Evolutionary conservation across 371 early-diverging fungal species (phyloP), one percentile per base, ranked within the genome.

Genomic region (Cokeromyces recurvatus): DNA sequence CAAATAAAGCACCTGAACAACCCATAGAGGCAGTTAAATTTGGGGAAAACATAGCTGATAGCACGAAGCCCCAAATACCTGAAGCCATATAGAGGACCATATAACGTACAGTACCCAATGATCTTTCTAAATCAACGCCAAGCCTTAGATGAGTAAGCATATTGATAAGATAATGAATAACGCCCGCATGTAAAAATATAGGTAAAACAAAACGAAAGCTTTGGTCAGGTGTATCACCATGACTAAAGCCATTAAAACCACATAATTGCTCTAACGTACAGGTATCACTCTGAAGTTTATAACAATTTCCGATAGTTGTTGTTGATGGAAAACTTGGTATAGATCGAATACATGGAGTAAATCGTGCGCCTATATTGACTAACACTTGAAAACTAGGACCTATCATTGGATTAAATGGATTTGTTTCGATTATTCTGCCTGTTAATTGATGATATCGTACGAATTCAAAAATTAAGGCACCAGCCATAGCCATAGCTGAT

Each of bases 121-220:
- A 79, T 22, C 74, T 51, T 57, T 95, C 93, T 40, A 95, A 59
- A 48, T 86, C 80, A 0, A 75, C 79, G 9, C 89, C 90, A 10
- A 84, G 61, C 25, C 79, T 59, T 41, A 89, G 46, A 51, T 92
- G 92, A 37, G 85, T 80, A 19, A 77, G 27, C 66, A 91, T 57
- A 57, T 95, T 95, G 49, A 91, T 67, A 1, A 85, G 19, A 35
- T 87, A 67, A 63, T 95, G 95, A 4, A 92, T 45, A 4, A 91
- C 53, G 24, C 92, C 93, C 21, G 82, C 92, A 65, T 95, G 95
- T 57, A 95, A 66, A 52, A 90, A 88, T 25, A 92, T 85, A n/a
- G 95, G 87, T 5, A 77, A 51, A 32, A 92, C 64, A 45, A 92
- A 87, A n/a, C 93, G 75, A 60, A 73, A 92, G 74, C 85, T 83